Conservation (phyloP, 1,284 basidiomycete genomes). For the Heterobasidion annosum region DNA sequence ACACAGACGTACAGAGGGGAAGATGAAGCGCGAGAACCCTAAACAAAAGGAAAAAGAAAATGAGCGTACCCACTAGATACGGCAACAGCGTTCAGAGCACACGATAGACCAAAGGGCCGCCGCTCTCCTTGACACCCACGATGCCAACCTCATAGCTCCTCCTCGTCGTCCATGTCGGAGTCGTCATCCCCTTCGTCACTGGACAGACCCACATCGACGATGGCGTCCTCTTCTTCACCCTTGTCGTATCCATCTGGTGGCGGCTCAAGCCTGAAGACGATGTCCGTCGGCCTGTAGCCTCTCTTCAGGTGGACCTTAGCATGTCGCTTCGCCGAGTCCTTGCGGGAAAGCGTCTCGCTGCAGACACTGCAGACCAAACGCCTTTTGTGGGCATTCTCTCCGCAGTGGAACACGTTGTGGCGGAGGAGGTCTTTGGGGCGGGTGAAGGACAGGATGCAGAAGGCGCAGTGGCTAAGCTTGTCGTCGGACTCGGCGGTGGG, state of each 20-base stretch:
- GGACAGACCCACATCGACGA: too few species aligned
- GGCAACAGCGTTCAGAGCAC: background rate
- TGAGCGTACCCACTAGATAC: background rate
- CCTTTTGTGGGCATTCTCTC: background rate
- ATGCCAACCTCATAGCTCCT: background rate
- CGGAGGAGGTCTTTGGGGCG: constrained; percentile 8
- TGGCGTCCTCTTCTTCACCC: too few species aligned
- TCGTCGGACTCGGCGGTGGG: background rate
- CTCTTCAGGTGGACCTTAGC: constrained; percentile 5
- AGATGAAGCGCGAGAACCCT: background rate
- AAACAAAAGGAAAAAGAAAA: background rate
- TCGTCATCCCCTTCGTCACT: background rate
- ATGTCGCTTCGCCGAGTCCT: constrained; percentile 9
- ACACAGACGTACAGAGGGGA: background rate
- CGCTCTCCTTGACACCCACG: background rate
- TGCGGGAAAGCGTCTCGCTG: constrained; percentile 2
- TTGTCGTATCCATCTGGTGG: too few species aligned
- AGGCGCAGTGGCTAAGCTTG: constrained; percentile 1
- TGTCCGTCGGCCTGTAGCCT: background rate
- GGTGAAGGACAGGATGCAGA: constrained; percentile 4
- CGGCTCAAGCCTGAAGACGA: too few species aligned
- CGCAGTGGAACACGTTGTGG: constrained; percentile 4
- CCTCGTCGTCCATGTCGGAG: background rate
- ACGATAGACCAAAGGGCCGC: background rate
- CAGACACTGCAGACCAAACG: constrained; percentile 5